Evolutionary conservation across 805 yeast genomes (phyloP).

Genomic region (Phaffomyces thermotolerans): DNA sequence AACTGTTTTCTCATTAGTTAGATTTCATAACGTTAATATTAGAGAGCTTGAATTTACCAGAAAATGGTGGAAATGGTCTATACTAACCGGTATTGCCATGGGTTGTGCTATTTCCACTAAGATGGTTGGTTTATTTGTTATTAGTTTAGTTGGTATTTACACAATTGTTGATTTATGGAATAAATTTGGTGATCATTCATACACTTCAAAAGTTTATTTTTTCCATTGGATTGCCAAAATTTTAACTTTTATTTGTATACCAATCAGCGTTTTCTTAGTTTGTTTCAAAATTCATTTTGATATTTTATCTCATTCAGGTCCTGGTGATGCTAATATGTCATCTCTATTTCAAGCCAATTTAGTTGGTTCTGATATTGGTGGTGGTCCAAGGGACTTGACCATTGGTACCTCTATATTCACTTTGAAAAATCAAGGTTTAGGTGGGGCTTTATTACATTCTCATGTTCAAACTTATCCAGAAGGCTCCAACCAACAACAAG

Average conservation of each 20-base stretch:
- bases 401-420: slow-evolving; percentile 44
- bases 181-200: slow-evolving; percentile 60
- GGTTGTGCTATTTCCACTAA: slow-evolving; percentile 92
- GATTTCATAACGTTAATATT: slow-evolving; percentile 50
- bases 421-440: slow-evolving; percentile 58
- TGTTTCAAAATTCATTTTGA: slow-evolving; percentile 74
- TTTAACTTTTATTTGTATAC: slow-evolving; percentile 56
- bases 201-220: slow-evolving; percentile 43
- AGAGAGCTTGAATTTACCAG: slow-evolving; percentile 48
- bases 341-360: slow-evolving; percentile 77
- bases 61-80: slow-evolving; percentile 92
- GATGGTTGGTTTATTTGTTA: slow-evolving; percentile 94
- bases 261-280: slow-evolving; percentile 52
- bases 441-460: slow-evolving; percentile 70
- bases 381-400: slow-evolving; percentile 62
- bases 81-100: slow-evolving; percentile 74
- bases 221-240: slow-evolving; percentile 64
- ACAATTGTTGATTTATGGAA: slow-evolving; percentile 85
- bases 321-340: slow-evolving; percentile 78
- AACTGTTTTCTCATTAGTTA: slow-evolving; percentile 65
- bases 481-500: slow-evolving; percentile 90
- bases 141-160: slow-evolving; percentile 81
- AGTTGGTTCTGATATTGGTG: slow-evolving; percentile 53
- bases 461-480: slow-evolving; percentile 79
- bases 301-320: slow-evolving; percentile 63